Conservation (phyloP, 805 yeast species). For the Cyberlindnera americana region DNA sequence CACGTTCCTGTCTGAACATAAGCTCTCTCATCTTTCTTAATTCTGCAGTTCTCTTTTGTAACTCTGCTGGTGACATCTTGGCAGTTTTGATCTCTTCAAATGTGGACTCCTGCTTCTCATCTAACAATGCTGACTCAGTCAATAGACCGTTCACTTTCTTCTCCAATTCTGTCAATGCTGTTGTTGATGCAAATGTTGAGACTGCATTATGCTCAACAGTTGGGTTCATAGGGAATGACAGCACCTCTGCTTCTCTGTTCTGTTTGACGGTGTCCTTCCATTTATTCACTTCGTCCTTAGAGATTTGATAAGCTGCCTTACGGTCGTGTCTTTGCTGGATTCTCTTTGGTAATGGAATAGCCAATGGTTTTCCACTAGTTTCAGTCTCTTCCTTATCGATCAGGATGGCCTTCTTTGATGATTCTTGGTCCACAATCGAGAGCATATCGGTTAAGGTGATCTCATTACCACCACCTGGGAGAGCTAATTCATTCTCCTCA, state of each 20-base stretch:
- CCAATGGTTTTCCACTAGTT: slow-evolving; percentile 46
- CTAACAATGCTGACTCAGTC: slow-evolving; percentile 60
- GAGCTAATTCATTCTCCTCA: slow-evolving; percentile 65
- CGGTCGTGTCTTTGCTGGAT: slow-evolving; percentile 84
- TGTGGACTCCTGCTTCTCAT: slow-evolving; percentile 72
- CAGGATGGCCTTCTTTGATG: slow-evolving; percentile 48
- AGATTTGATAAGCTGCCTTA: slow-evolving; percentile 83
- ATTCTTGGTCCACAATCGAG: slow-evolving; percentile 52
- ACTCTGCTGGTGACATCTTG: slow-evolving; percentile 74
- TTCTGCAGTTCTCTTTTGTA: slow-evolving; percentile 73
- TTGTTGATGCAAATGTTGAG: slow-evolving; percentile 51
- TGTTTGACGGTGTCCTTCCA: slow-evolving; percentile 84
- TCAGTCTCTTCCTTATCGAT: slow-evolving; percentile 34
- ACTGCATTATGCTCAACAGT: slow-evolving; percentile 42
- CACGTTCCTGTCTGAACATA: slow-evolving; percentile 92
- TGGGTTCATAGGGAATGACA: slow-evolving; percentile 68
- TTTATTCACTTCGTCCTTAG: slow-evolving; percentile 79
- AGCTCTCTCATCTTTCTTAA: slow-evolving; percentile 90
- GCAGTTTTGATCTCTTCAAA: slow-evolving; percentile 87
- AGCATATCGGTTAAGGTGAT: slow-evolving; percentile 74
- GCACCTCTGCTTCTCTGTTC: slow-evolving; percentile 80
- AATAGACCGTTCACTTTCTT: slow-evolving; percentile 57
- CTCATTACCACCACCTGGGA: slow-evolving; percentile 59
- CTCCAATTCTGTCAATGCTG: slow-evolving; percentile 56
- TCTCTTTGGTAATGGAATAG: slow-evolving; percentile 81